A percentile compares a stretch with the other conserved stretches of the same genome.
These are phyloP conservation scores for Albifimbria verrucaria DNA, from an alignment of 2,329 filamentous ascomycete species.

Conservation along the genomic window DNA sequence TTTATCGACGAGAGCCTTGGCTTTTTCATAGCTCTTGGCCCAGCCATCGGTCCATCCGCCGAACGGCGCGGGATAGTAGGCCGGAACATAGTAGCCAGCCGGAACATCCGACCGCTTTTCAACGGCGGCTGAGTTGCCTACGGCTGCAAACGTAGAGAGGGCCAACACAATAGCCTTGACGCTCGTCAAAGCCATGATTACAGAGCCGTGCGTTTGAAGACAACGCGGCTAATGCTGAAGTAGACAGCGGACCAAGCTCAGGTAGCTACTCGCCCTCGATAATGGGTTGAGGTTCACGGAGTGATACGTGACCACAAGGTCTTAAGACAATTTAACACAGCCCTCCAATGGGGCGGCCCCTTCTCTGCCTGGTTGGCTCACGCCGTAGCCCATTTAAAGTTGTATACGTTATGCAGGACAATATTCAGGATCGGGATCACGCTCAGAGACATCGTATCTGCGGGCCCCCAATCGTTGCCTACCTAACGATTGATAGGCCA, in stretches of 20 bases:
- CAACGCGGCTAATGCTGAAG: not conserved
- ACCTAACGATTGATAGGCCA: not conserved
- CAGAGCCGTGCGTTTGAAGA: no score
- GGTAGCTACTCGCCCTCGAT: not conserved
- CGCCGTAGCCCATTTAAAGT: not conserved
- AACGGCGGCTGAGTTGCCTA: not conserved
- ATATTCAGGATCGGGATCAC: not conserved
- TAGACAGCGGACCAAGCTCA: not conserved
- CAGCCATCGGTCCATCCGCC: constrained; percentile 70
- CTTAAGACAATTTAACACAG: no score
- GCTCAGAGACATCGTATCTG: not conserved
- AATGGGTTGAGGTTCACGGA: not conserved
- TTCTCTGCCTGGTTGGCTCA: not conserved
- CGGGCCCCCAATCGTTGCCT: not conserved
- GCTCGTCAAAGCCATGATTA: not conserved
- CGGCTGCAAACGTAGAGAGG: not conserved
- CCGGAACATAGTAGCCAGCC: constrained; percentile 36
- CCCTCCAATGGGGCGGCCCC: no score
- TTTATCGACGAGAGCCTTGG: constrained; percentile 62
- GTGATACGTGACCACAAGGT: not conserved
- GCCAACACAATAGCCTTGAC: not conserved
- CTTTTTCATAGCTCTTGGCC: constrained; percentile 68
- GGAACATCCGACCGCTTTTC: not conserved
- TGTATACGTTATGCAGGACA: not conserved
- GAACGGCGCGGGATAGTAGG: constrained; percentile 69